These are phyloP conservation scores for Monosporascus sp. DNA, from an alignment of 2,329 filamentous ascomycete species.

Conservation along the genomic window DNA sequence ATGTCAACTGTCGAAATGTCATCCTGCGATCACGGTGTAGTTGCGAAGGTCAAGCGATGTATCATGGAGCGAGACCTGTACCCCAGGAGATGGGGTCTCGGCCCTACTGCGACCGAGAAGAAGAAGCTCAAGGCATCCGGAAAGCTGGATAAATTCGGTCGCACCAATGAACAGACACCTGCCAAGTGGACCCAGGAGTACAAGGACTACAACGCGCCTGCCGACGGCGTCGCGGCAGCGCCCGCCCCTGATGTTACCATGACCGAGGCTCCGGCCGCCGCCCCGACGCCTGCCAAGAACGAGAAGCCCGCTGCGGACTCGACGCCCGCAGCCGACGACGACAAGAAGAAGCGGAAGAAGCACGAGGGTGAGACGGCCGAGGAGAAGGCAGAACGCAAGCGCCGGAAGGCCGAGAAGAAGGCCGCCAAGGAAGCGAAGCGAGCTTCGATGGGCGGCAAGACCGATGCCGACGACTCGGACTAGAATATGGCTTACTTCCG, in stretches of 20 bases:
- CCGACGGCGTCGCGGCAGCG: slow-evolving; percentile 37
- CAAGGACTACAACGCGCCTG: slow-evolving; percentile 73
- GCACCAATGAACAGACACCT: slow-evolving; percentile 86
- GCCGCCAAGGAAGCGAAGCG: slow-evolving; percentile 53
- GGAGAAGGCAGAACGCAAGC: slow-evolving; percentile 58
- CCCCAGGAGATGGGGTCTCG: slow-evolving; percentile 92
- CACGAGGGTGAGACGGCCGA: slow-evolving; percentile 71
- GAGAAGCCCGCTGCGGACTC: slow-evolving; percentile 33
- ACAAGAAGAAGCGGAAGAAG: slow-evolving; percentile 78
- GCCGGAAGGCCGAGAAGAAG: slow-evolving; percentile 56
- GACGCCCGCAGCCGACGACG: slow-evolving; percentile 46
- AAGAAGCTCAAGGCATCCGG: slow-evolving; percentile 99
- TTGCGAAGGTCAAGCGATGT: slow-evolving; percentile 98
- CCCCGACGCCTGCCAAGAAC: slow-evolving; percentile 30
- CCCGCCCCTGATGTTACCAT: slow-evolving; percentile 40
- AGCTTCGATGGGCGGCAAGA: slow-evolving; percentile 44
- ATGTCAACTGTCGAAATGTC: slow-evolving; percentile 98
- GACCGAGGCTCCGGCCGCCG: slow-evolving; percentile 33
- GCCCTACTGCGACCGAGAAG: slow-evolving; percentile 90
- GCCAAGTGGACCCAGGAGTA: slow-evolving; percentile 90
- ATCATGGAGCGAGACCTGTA: slow-evolving; percentile 99
- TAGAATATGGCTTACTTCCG: slow-evolving; percentile 22
- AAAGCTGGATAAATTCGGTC: slow-evolving; percentile 96
- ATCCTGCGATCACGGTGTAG: slow-evolving; percentile 94
- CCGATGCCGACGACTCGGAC: slow-evolving; percentile 50